These are phyloP conservation scores for Sequoia sempervirens DNA, from an alignment of 75 land plant species.

Conservation along the genomic window DNA sequence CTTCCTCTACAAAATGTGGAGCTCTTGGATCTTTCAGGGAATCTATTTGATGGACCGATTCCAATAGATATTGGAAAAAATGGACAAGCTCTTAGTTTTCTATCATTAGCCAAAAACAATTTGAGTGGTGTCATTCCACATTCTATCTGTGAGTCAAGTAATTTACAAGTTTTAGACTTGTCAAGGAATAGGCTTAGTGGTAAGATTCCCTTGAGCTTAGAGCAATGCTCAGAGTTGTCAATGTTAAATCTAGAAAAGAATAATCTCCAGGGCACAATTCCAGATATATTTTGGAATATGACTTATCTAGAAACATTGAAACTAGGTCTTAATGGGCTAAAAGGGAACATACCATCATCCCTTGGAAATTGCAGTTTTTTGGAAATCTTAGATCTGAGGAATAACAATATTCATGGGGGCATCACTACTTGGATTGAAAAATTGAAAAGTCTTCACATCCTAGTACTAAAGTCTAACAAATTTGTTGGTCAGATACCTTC, in stretches of 20 bases:
- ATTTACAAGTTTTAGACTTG: background rate
- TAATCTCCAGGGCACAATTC: background rate
- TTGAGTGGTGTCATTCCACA: no score
- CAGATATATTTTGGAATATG: background rate
- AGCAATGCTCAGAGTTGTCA: background rate
- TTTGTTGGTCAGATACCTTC: background rate
- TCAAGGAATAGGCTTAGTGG: no score
- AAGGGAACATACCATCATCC: background rate
- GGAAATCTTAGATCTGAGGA: background rate
- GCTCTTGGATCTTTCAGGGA: background rate
- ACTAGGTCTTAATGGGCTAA: background rate
- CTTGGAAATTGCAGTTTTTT: background rate
- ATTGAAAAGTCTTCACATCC: background rate
- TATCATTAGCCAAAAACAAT: background rate
- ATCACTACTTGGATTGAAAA: background rate
- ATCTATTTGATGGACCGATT: background rate
- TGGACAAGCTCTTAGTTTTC: background rate
- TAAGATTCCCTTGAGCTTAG: background rate
- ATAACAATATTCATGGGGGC: background rate
- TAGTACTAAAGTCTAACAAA: background rate
- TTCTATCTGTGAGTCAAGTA: no score
- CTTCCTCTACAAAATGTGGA: background rate
- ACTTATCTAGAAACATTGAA: background rate
- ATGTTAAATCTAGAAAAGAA: background rate
- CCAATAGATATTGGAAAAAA: background rate